Base-by-base conservation (phyloP, 176 grass and related monocot species). In the Guadua angustifolia region DNA sequence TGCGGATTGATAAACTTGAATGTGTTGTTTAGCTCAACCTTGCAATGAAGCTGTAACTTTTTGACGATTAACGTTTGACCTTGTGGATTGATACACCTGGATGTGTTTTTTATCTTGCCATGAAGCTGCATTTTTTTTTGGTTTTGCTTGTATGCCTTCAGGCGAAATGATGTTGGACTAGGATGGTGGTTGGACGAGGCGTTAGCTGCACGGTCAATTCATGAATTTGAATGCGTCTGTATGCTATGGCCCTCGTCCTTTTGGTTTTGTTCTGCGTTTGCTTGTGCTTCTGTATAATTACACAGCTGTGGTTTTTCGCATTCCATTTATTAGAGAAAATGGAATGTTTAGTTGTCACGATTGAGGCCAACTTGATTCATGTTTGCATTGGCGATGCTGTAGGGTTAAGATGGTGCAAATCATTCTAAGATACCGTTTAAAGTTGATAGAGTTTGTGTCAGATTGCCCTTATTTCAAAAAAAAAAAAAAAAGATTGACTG, bases 191-290 rank as follows among this genome's bases (percentile, higher is more conserved):
- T 86, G 83, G 25, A 24, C 12, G 47, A 78, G 57, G 58, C 10
- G 83, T 82, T 90, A 86, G 88, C 84, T 90, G 50, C 49, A 11
- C 16, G 52, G 79, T 86, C 84, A 68, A 67, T 86, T 82, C 59
- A 69, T 66, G 68, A 49, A 52, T 86, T 56, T 72, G 19, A 50
- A 83, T 78, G 25, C 29, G 11, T 38, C 73, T 57, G 78, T 71
- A 82, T 56, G 36, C 71, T 36, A 43, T 33, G 14, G 14, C 11
- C 43, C 35, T 45, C 18, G 33, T 81, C 55, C 78, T 82, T 89
- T 85, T 77, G 46, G 17, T 78, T 80, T 73, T 85, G 24, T 72
- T 65, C 7, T n/a, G 78, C 9, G 39, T 77, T 45, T 39, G 45
- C 46, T 25, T 55, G 51, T 60, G 53, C 52, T 78, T 61, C 39